These are phyloP conservation scores for Epicoccum sorghinum DNA, from an alignment of 2,329 filamentous ascomycete species.

Conservation along the genomic window DNA sequence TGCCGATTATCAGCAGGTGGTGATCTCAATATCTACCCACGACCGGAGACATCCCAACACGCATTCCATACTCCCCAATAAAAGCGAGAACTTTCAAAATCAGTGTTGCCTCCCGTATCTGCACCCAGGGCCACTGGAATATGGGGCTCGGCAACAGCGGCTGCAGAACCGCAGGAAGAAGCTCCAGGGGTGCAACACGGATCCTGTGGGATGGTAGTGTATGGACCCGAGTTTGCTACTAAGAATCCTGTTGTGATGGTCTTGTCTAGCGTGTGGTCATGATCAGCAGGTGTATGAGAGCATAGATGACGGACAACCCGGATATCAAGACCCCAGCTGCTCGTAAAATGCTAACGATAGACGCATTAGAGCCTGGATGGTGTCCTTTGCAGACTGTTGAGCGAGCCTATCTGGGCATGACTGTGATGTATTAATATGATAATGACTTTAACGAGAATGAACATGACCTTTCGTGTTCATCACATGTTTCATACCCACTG, in stretches of 20 bases:
- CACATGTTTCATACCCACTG: conserved; percentile 1
- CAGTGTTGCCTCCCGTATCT: conserved; percentile 2
- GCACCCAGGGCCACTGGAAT: conserved; percentile 2
- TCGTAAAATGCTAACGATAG: conserved; percentile 1
- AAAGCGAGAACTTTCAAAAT: conserved; percentile 1
- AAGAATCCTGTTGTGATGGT: conserved; percentile 1
- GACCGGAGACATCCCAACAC: conserved; percentile 1
- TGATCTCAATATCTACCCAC: conserved; percentile 1
- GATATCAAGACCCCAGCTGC: conserved; percentile 1
- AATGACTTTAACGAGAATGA: conserved; percentile 1
- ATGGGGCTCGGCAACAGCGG: conserved; percentile 2
- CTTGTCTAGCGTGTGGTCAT: conserved; percentile 1
- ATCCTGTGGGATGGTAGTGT: conserved; percentile 1
- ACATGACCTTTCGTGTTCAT: conserved; percentile 1
- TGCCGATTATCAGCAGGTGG: conserved; percentile 2
- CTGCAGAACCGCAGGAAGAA: conserved; percentile 1
- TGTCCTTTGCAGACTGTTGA: background rate
- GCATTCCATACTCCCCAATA: conserved; percentile 1
- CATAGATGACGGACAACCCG: conserved; percentile 1
- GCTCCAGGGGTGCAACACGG: conserved; percentile 1
- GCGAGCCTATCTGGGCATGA: conserved; percentile 1
- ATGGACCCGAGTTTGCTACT: conserved; percentile 1
- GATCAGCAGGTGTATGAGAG: conserved; percentile 1
- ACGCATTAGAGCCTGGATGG: conserved; percentile 1
- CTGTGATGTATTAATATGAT: conserved; percentile 1